Evolutionary conservation across 2,329 filamentous ascomycete species (phyloP).

Genomic region (Botrytis medusae): DNA sequence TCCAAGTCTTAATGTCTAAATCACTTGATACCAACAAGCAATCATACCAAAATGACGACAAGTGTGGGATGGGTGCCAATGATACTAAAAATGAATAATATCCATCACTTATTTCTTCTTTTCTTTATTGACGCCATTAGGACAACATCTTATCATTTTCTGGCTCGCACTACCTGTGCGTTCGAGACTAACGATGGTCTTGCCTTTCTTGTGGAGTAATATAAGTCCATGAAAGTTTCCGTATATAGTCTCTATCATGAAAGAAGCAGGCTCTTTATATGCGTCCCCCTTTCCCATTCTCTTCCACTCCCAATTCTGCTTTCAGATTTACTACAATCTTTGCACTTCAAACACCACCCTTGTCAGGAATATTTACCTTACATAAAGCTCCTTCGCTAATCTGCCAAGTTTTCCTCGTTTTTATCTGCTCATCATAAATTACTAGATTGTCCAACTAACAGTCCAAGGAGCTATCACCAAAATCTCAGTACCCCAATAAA

Average conservation of each 20-base stretch:
- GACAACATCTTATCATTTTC: not conserved
- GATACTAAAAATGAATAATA: not conserved
- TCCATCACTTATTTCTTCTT: not conserved
- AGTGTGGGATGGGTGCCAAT: not conserved
- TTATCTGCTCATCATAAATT: not conserved
- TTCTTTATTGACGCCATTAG: rapidly evolving
- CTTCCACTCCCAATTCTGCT: not conserved
- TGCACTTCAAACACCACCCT: not conserved
- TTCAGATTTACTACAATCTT: not conserved
- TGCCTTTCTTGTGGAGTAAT: too few species aligned
- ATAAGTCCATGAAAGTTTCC: too few species aligned
- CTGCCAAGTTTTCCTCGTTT: not conserved
- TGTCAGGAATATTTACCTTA: not conserved
- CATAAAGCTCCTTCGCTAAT: not conserved
- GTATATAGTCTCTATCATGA: not conserved
- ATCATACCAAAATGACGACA: not conserved
- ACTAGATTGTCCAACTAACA: not conserved
- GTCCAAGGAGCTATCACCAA: not conserved
- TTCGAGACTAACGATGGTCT: not conserved
- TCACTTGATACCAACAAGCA: not conserved
- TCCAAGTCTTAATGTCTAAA: not conserved
- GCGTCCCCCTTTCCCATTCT: not conserved
- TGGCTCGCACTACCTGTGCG: not conserved
- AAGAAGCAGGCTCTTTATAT: not conserved
- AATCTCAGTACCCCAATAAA: not conserved